Conservation (phyloP, 345 rosid genomes). For the Citrus mangshanensis region DNA sequence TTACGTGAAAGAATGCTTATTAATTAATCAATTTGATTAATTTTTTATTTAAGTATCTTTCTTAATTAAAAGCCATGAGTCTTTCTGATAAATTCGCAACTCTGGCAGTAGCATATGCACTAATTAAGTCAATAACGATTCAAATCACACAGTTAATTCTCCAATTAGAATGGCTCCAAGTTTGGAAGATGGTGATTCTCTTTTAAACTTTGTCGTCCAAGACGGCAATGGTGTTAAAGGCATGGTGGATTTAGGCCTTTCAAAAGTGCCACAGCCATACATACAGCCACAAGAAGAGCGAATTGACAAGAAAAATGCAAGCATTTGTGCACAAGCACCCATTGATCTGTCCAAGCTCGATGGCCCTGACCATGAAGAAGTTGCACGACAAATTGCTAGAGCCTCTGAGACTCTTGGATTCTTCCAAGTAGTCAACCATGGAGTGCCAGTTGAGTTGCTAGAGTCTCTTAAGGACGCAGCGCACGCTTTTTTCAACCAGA, state of each 20-base stretch:
- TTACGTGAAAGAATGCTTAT: no score
- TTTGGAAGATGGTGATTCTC: slow-evolving; percentile 6
- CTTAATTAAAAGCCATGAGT: neutral
- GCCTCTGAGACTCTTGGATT: slow-evolving; percentile 58
- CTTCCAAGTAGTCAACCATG: slow-evolving; percentile 62
- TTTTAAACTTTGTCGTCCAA: slow-evolving; percentile 47
- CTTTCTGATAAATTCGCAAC: neutral
- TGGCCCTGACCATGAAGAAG: slow-evolving; percentile 36
- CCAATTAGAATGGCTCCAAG: neutral
- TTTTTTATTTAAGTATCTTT: neutral
- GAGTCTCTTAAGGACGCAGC: slow-evolving; percentile 42
- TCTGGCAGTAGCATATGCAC: neutral
- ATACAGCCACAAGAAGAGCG: slow-evolving; percentile 38
- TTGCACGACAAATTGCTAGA: slow-evolving; percentile 30
- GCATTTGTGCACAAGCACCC: slow-evolving; percentile 17
- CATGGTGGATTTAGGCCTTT: slow-evolving; percentile 41
- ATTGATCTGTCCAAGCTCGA: slow-evolving; percentile 43
- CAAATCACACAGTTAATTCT: slow-evolving; percentile 37
- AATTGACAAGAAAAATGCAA: slow-evolving; percentile 30
- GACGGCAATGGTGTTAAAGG: slow-evolving; percentile 60
- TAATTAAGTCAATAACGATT: neutral
- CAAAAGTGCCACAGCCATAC: slow-evolving; percentile 34
- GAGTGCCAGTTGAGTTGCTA: slow-evolving; percentile 43
- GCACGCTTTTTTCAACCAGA: slow-evolving; percentile 38
- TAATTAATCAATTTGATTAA: no score